These are phyloP conservation scores for Ustilago xerochloae DNA, from an alignment of 1,284 basidiomycete species.

Conservation along the genomic window DNA sequence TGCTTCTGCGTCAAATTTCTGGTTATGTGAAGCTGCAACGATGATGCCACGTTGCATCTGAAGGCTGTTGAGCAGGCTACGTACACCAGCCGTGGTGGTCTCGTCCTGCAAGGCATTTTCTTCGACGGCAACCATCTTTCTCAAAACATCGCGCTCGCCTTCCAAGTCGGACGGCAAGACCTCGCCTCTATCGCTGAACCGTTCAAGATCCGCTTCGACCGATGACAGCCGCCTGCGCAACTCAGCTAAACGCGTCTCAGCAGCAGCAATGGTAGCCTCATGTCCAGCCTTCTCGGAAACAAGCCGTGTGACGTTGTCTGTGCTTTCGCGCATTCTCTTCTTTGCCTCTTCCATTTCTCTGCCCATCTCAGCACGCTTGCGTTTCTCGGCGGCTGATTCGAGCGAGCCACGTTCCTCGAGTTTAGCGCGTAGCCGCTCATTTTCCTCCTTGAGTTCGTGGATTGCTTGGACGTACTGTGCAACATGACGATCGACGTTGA, in stretches of 20 bases:
- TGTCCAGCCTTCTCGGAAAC: constrained; percentile 74
- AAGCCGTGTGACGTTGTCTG: constrained; percentile 60
- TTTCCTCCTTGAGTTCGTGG: constrained; percentile 83
- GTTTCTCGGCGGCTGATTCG: constrained; percentile 71
- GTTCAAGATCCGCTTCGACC: constrained; percentile 70
- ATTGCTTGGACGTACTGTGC: constrained; percentile 81
- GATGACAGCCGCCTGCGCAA: constrained; percentile 78
- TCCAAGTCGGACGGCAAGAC: constrained; percentile 71
- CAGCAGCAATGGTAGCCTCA: constrained; percentile 79
- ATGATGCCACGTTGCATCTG: constrained; percentile 86
- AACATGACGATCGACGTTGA: constrained; percentile 67
- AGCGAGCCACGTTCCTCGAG: constrained; percentile 73
- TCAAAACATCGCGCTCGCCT: constrained; percentile 79
- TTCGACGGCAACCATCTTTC: constrained; percentile 77
- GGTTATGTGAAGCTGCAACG: constrained; percentile 80
- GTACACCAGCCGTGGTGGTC: constrained; percentile 74
- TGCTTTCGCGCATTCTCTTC: constrained; percentile 78
- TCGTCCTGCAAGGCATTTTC: constrained; percentile 77
- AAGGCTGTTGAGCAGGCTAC: constrained; percentile 78
- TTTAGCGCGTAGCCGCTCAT: constrained; percentile 85
- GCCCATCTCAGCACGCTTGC: constrained; percentile 72
- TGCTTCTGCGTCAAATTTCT: constrained; percentile 80
- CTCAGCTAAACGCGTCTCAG: constrained; percentile 77
- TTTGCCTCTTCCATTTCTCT: constrained; percentile 76
- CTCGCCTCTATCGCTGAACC: constrained; percentile 25